phyloP scores from a whole-genome alignment of 805 yeast species.

The Yamadazyma kitorensis region DNA sequence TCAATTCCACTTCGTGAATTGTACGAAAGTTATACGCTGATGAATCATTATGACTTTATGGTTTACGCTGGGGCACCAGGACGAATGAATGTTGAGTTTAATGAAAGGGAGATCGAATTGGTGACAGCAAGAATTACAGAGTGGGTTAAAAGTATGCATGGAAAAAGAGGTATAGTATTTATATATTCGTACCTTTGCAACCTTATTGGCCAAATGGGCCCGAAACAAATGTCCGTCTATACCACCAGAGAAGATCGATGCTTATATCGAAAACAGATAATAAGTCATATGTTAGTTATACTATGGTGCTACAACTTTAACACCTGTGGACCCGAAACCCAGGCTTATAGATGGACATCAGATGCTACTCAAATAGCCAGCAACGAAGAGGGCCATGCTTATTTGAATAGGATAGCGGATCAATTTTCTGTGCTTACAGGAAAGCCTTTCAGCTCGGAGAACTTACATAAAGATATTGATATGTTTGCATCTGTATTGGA shows the following conservation, averaged over 20 bases:
- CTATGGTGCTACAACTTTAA: conserved; percentile 13
- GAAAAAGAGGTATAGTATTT: conserved; percentile 49
- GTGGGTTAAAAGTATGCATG: conserved; percentile 48
- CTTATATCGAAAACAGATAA: conserved; percentile 14
- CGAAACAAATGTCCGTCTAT: conserved; percentile 3
- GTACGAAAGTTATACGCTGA: conserved; percentile 20
- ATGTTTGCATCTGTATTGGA: conserved; percentile 9
- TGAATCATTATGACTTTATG: conserved; percentile 25
- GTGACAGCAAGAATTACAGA: conserved; percentile 48
- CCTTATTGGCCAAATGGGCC: conserved; percentile 6
- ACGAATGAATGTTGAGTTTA: conserved; percentile 42
- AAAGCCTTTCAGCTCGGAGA: conserved; percentile 8
- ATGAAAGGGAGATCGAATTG: conserved; percentile 39
- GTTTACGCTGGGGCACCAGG: conserved; percentile 28
- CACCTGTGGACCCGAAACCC: conserved; percentile 13
- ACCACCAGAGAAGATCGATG: conserved; percentile 11
- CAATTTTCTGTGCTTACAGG: conserved; percentile 11
- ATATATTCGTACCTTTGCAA: conserved; percentile 9
- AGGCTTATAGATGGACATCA: conserved; percentile 3
- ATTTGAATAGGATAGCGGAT: conserved; percentile 8
- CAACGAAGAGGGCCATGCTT: conserved; percentile 10
- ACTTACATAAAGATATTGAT: conserved; percentile 7
- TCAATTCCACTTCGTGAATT: conserved; percentile 18
- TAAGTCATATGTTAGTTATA: conserved; percentile 12
- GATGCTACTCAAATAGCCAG: conserved; percentile 9